These are phyloP conservation scores for Penicillium janthinellum DNA, from an alignment of 2,329 filamentous ascomycete genomes.

Conservation along the genomic window DNA sequence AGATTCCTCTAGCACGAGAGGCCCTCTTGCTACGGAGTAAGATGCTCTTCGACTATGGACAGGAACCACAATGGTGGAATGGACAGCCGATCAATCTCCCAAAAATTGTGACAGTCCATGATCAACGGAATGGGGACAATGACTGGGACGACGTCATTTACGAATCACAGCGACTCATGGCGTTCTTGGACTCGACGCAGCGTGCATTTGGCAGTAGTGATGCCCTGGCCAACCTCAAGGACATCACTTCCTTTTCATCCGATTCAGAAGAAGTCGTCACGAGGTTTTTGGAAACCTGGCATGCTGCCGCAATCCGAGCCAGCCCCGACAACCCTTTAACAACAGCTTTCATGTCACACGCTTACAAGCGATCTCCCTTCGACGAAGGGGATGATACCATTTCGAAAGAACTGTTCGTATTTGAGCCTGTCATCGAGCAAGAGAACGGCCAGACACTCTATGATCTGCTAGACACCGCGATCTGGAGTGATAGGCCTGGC, in stretches of 20 bases:
- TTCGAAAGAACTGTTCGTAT: constrained; percentile 41
- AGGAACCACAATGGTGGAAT: constrained; percentile 64
- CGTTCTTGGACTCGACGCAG: constrained; percentile 60
- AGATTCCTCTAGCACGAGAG: constrained; percentile 61
- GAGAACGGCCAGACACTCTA: constrained; percentile 51
- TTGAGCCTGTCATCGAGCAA: constrained; percentile 43
- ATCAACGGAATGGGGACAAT: constrained; percentile 35
- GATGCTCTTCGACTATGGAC: constrained; percentile 54
- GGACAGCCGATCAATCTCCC: constrained; percentile 55
- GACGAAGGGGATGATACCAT: constrained; percentile 33
- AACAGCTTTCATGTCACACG: constrained; percentile 50
- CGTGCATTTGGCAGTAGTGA: constrained; percentile 62
- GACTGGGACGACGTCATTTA: constrained; percentile 53
- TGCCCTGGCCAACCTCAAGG: constrained; percentile 50
- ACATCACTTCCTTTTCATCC: constrained; percentile 33
- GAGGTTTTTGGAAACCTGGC: constrained; percentile 55
- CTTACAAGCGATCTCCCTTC: constrained; percentile 41
- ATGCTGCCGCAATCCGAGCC: constrained; percentile 47
- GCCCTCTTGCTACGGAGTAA: constrained; percentile 55
- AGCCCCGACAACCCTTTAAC: constrained; percentile 45
- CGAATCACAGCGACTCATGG: constrained; percentile 63
- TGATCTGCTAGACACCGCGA: constrained; percentile 54
- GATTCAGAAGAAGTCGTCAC: constrained; percentile 41
- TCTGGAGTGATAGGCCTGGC: constrained; percentile 50
- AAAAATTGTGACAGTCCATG: constrained; percentile 52